A percentile compares a stretch with the other conserved stretches of the same genome.
Conservation (phyloP, 2,329 filamentous ascomycete species). For the Scedosporium minutisporum region DNA sequence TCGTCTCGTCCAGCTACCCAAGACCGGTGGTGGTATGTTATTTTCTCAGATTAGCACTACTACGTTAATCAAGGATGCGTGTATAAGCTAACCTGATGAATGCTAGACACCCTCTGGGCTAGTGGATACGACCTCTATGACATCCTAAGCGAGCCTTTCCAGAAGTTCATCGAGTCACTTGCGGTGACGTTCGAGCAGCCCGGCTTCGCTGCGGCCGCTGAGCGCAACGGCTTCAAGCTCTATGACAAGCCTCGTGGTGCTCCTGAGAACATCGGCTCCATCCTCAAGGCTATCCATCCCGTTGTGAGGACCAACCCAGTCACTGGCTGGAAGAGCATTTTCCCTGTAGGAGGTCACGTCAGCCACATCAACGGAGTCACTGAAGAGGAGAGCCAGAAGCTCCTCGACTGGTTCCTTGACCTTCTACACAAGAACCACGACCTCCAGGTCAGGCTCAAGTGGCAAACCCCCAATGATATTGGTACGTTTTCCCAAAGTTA, state of each 20-base stretch:
- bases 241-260: slow-evolving; percentile 36
- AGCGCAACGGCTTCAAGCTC: slow-evolving; percentile 31
- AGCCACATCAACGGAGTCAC: slow-evolving; percentile 40
- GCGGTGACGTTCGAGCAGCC: slow-evolving; percentile 46
- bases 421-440: slow-evolving; percentile 46
- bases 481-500: slow-evolving; percentile 12
- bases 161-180: slow-evolving; percentile 47
- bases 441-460: slow-evolving; percentile 38
- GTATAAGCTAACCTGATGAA: neutral
- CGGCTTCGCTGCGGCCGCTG: slow-evolving; percentile 37
- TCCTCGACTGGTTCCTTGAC: slow-evolving; percentile 42
- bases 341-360: slow-evolving; percentile 41
- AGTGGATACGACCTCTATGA: slow-evolving; percentile 60
- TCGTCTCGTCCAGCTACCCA: slow-evolving; percentile 41
- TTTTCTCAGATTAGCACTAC: neutral
- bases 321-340: slow-evolving; percentile 47
- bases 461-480: slow-evolving; percentile 34
- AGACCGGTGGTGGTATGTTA: slow-evolving; percentile 39
- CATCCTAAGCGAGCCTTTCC: slow-evolving; percentile 45
- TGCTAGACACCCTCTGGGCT: slow-evolving; percentile 52
- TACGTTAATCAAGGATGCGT: neutral
- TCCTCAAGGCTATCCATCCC: slow-evolving; percentile 41
- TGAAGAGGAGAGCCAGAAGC: slow-evolving; percentile 33
- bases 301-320: slow-evolving; percentile 49
- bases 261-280: slow-evolving; percentile 38